These are phyloP conservation scores for Byssoonygena ceratinophila DNA, from an alignment of 2,329 filamentous ascomycete genomes.

Conservation along the genomic window DNA sequence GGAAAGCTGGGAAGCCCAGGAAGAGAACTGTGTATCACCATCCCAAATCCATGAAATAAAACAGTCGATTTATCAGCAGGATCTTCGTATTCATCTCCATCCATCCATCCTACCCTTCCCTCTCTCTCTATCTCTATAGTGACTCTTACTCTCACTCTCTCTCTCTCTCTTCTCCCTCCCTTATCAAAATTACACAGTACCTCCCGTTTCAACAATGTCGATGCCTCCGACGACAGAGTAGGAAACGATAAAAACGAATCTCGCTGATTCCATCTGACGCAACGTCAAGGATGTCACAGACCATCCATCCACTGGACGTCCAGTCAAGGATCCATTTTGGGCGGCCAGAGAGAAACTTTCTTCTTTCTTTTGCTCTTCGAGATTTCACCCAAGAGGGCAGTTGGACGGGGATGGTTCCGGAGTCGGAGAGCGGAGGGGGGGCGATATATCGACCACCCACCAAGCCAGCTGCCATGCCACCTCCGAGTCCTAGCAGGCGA, in stretches of 20 bases:
- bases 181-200: constrained; percentile 3
- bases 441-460: not conserved
- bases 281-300: constrained; percentile 10
- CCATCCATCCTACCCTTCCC: not conserved
- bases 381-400: not conserved
- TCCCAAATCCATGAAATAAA: not conserved
- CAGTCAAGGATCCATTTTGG: not conserved
- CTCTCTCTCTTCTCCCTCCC: not conserved
- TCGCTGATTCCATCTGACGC: not conserved
- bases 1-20: not conserved
- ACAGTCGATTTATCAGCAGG: not conserved
- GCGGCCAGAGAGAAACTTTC: not conserved
- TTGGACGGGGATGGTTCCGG: not conserved
- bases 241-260: too few species aligned
- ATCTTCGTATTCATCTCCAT: not conserved
- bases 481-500: too few species aligned
- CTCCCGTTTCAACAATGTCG: not conserved
- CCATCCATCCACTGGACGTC: constrained; percentile 6
- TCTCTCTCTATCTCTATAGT: not conserved
- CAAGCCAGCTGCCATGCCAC: too few species aligned
- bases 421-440: too few species aligned
- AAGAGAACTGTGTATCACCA: not conserved
- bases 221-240: too few species aligned
- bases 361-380: too few species aligned
- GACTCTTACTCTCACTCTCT: not conserved